Evolutionary conservation across 2,329 filamentous ascomycete species (phyloP), one percentile per base, ranked within the genome.

Genomic region (Fusarium austroafricanum): DNA sequence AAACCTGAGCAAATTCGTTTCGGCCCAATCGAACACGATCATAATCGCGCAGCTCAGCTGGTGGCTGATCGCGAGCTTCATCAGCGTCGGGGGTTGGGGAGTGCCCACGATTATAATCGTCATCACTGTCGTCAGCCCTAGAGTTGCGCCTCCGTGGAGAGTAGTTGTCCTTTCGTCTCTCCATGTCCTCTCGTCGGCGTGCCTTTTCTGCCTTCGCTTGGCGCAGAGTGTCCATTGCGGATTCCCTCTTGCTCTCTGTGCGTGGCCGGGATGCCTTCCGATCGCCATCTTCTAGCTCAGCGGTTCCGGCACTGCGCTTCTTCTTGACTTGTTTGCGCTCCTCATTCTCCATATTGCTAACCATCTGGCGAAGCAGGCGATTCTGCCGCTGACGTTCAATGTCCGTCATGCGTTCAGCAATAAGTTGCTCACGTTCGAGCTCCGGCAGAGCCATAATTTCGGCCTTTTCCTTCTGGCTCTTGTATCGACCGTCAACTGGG

Each of bases 391-490:
- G 90, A 52, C 90, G 89, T 75, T 96, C 92, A 59, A 94, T 90
- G 77, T 96, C 90, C 72, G 93, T 89, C 35, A 91, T 90, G 69
- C 96, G 93, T 71, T 97, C 92, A 20, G 94, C 95, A 9, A 99
- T 87, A 43, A 97, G 90, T 76, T 93, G 89, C 79, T 99, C 96
- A 66, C 95, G 91, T 76, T 97, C 90, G 51, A 98, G 90, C 81
- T 98, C 94, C 29, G 94, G 90, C 86, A 97, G 89, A 57, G 85
- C 87, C 86, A 96, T 90, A 65, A 99, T 96, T 51, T 91, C 84
- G 10, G 86, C 86, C 78, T 92, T 94, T 75, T 96, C 92, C 38
- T 88, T 85, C 43, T 89, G 84, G 70, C 88, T 92, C 72, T 88
- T 86, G 78, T 93, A 96, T 74, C 96, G 90, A 72, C 95, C 94